phyloP scores from a whole-genome alignment of 1,284 basidiomycete genomes.

The Marasmius tenuissimus region DNA sequence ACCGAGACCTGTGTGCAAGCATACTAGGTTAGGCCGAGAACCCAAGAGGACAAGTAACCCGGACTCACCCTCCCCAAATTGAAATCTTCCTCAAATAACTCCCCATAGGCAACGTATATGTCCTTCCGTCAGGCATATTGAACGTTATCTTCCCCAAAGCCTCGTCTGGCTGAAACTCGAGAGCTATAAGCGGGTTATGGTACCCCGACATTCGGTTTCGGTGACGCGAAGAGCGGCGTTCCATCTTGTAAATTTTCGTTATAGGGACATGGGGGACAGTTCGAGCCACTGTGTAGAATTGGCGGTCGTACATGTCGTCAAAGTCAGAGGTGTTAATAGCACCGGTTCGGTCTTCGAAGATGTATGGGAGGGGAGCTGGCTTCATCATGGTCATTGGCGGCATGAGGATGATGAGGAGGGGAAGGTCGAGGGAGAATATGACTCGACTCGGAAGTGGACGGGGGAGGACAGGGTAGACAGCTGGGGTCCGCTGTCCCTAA shows the following conservation, averaged over 20 bases:
- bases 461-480: no score
- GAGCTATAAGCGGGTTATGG: constrained; percentile 48
- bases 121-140: constrained; percentile 29
- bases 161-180: constrained; percentile 57
- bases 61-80: constrained; percentile 60
- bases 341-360: constrained; percentile 72
- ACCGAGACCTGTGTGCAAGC: constrained; percentile 47
- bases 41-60: no score
- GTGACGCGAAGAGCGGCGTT: constrained; percentile 58
- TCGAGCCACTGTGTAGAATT: constrained; percentile 60
- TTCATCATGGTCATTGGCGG: no score
- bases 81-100: constrained; percentile 60
- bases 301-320: constrained; percentile 73
- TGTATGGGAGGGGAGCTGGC: constrained; percentile 39
- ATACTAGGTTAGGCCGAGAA: no score
- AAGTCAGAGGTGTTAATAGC: constrained; percentile 55
- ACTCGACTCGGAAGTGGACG: no score
- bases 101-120: constrained; percentile 51
- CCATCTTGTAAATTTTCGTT: constrained; percentile 59
- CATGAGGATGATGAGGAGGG: no score
- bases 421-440: no score
- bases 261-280: constrained; percentile 36
- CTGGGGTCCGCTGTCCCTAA: no score
- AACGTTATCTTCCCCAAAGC: constrained; percentile 57
- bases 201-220: constrained; percentile 46